Evolutionary conservation across 2,329 filamentous ascomycete species (phyloP).

Genomic region (Calonectria montana): DNA sequence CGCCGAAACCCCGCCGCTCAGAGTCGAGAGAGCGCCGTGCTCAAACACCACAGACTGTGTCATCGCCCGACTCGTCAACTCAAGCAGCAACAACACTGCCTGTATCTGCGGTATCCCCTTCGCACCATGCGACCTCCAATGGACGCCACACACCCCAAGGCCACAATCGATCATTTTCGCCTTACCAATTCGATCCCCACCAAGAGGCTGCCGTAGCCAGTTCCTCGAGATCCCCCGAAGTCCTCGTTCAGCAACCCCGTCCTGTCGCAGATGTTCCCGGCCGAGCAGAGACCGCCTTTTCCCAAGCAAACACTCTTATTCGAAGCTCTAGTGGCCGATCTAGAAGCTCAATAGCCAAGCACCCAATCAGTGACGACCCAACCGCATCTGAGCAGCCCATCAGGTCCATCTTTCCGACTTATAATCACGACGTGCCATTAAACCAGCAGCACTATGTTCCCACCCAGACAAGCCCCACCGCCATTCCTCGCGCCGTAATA

Average conservation of each 20-base stretch:
- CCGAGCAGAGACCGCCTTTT: conserved; percentile 63
- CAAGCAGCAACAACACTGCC: conserved; percentile 34
- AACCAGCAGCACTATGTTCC: conserved; percentile 78
- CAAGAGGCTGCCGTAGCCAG: conserved; percentile 38
- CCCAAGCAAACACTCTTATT: conserved; percentile 62
- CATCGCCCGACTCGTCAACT: conserved; percentile 28
- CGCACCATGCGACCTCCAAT: conserved; percentile 23
- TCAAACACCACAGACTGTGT: conserved; percentile 36
- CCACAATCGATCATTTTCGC: conserved; percentile 46
- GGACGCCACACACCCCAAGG: conserved; percentile 48
- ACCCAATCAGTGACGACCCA: conserved; percentile 54
- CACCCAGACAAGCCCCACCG: conserved; percentile 71
- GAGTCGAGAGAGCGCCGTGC: conserved; percentile 50
- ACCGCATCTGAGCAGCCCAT: conserved; percentile 53
- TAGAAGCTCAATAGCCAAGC: conserved; percentile 68
- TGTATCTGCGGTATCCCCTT: background rate
- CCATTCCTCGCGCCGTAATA: conserved; percentile 73
- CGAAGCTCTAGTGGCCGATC: conserved; percentile 62
- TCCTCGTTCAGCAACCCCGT: conserved; percentile 53
- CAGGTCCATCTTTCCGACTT: conserved; percentile 81
- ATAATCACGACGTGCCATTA: conserved; percentile 75
- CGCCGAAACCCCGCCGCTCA: conserved; percentile 52
- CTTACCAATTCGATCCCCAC: conserved; percentile 48
- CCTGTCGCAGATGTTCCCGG: conserved; percentile 56
- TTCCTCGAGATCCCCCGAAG: conserved; percentile 35